Evolutionary conservation across 2,329 filamentous ascomycete genomes (phyloP).

Genomic region (Microcera coccophila): DNA sequence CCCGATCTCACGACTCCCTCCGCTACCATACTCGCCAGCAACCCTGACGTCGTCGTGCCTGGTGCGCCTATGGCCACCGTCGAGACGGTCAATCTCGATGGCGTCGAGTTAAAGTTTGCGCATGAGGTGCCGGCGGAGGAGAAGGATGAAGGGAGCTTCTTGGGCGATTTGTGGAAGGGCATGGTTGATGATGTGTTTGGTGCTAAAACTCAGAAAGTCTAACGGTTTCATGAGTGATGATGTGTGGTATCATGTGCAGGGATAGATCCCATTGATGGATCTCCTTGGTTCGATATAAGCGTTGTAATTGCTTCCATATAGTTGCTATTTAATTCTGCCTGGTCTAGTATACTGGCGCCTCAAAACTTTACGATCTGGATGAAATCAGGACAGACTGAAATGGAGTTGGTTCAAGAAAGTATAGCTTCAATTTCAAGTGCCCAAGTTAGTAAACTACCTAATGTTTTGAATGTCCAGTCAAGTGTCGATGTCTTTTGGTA

Average conservation of each 20-base stretch:
- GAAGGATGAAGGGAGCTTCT: conserved; percentile 40
- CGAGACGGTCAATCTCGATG: conserved; percentile 55
- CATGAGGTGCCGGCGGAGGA: conserved; percentile 36
- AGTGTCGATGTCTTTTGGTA: conserved; percentile 23
- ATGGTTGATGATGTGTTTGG: conserved; percentile 49
- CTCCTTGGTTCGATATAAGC: conserved; percentile 3
- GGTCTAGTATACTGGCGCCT: conserved; percentile 3
- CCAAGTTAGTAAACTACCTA: conserved; percentile 5
- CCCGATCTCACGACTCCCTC: conserved; percentile 41
- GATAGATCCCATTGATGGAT: not conserved
- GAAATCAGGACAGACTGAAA: conserved; percentile 14
- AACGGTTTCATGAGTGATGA: not conserved
- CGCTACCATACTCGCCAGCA: conserved; percentile 53
- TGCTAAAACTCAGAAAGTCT: conserved; percentile 9
- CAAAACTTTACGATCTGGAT: conserved; percentile 11
- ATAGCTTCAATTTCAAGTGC: conserved; percentile 2
- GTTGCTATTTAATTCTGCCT: not conserved
- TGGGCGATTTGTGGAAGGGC: conserved; percentile 54
- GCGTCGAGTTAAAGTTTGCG: conserved; percentile 52
- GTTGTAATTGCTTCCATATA: conserved; percentile 1
- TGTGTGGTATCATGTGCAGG: conserved; percentile 5
- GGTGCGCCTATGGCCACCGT: conserved; percentile 53
- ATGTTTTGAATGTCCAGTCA: conserved; percentile 1
- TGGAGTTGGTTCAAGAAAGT: conserved; percentile 9
- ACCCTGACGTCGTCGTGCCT: conserved; percentile 51